Percentiles rank a stretch among this genome's conserved stretches.
These are phyloP conservation scores for Ustilago hordei DNA, from an alignment of 1,284 basidiomycete species.

Conservation along the genomic window DNA sequence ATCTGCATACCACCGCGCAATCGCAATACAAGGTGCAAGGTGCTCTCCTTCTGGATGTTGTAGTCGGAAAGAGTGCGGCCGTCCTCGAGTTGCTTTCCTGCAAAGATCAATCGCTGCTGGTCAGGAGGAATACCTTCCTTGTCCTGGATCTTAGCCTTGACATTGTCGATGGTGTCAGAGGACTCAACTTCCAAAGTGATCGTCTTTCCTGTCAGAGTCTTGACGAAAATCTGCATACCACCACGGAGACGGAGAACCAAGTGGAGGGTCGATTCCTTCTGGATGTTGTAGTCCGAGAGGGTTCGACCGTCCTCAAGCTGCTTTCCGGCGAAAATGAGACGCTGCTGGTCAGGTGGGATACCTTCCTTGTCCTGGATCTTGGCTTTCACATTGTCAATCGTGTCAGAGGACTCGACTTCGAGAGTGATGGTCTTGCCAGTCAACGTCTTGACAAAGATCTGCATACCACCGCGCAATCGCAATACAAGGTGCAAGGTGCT, in stretches of 20 bases:
- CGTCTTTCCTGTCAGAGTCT: too few relatives aligned
- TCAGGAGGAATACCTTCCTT: too few relatives aligned
- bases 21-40: constrained; percentile 67
- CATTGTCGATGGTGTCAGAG: too few relatives aligned
- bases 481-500: constrained; percentile 66
- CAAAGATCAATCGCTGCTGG: constrained; percentile 72
- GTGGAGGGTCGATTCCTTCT: too few relatives aligned
- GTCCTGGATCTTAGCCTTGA: too few relatives aligned
- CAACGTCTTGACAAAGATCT: constrained; percentile 60
- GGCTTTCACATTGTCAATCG: constrained; percentile 76
- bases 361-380: constrained; percentile 57
- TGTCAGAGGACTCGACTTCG: constrained; percentile 71
- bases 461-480: constrained; percentile 66
- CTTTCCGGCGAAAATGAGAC: too few relatives aligned
- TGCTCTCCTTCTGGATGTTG: constrained; percentile 69
- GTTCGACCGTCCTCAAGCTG: too few relatives aligned
- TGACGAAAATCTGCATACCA: too few relatives aligned
- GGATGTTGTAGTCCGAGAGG: too few relatives aligned
- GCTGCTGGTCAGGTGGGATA: too few relatives aligned
- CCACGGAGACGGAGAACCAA: too few relatives aligned
- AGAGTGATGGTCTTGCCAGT: constrained; percentile 71
- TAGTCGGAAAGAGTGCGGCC: constrained; percentile 72
- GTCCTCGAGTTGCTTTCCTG: constrained; percentile 72
- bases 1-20: constrained; percentile 66
- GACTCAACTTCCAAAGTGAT: too few relatives aligned